phyloP scores from a whole-genome alignment of 495 filamentous ascomycete genomes.

The Neurospora terricola region DNA sequence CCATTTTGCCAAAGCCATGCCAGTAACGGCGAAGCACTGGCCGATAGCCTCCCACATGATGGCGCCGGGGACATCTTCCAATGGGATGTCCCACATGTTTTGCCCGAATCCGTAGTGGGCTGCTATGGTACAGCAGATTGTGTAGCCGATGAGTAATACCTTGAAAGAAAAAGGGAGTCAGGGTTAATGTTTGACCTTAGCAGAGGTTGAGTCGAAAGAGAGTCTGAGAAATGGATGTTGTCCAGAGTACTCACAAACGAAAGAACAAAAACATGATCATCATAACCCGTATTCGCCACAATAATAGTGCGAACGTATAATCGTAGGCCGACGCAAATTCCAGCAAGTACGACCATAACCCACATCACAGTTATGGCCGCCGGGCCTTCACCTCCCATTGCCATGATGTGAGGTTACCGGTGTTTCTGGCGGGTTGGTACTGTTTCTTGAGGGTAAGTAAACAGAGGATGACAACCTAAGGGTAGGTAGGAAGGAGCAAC shows the following conservation, averaged over 20 bases:
- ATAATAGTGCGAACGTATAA: not conserved
- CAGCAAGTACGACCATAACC: not conserved
- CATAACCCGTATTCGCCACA: not conserved
- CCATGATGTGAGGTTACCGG: not conserved
- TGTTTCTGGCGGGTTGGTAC: not conserved
- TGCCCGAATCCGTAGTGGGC: conserved; percentile 25
- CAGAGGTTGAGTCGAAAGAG: not conserved
- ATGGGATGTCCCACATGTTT: conserved; percentile 9
- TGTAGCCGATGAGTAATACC: conserved; percentile 7
- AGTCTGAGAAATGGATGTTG: not conserved
- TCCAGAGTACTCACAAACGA: not conserved
- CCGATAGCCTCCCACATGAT: conserved; percentile 30
- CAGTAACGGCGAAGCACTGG: conserved; percentile 29
- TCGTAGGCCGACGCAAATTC: not conserved
- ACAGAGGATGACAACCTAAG: not conserved
- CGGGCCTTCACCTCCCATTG: not conserved
- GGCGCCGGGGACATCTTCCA: conserved; percentile 18
- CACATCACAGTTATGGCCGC: not conserved
- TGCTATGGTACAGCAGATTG: conserved; percentile 2
- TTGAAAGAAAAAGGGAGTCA: not conserved
- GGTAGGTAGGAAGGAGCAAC: not conserved
- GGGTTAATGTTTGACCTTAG: not conserved
- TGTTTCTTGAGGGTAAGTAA: not conserved
- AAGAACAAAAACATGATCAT: not conserved
- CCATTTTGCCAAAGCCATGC: conserved; percentile 29